These are phyloP conservation scores for Rasamsonia emersonii DNA, from an alignment of 2,329 filamentous ascomycete species.

Conservation along the genomic window DNA sequence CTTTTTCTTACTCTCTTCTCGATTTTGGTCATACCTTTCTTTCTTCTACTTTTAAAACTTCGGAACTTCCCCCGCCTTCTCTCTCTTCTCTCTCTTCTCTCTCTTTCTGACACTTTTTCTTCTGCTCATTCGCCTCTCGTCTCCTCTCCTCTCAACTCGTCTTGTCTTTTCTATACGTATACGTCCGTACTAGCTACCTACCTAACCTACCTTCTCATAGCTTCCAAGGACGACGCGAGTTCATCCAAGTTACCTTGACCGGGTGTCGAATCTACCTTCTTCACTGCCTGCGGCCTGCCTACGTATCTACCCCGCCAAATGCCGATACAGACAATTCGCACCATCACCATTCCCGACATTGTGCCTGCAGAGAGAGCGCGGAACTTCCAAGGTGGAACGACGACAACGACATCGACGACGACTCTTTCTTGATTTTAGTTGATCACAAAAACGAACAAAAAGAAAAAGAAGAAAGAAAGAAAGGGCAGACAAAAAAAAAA, in stretches of 20 bases:
- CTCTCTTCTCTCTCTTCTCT: background rate
- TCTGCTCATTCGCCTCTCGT: slow-evolving; percentile 7
- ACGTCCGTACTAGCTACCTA: slow-evolving; percentile 2
- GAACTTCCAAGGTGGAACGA: slow-evolving; percentile 17
- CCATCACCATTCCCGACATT: slow-evolving; percentile 5
- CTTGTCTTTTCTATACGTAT: too few relatives aligned
- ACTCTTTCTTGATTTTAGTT: background rate
- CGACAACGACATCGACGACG: slow-evolving; percentile 4
- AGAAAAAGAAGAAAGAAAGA: slow-evolving; percentile 3
- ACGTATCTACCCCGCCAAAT: slow-evolving; percentile 4
- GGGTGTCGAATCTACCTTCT: too few relatives aligned
- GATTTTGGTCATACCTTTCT: too few relatives aligned
- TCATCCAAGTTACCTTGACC: too few relatives aligned
- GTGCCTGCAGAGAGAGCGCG: slow-evolving; percentile 16
- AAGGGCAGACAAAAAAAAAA: slow-evolving; percentile 1
- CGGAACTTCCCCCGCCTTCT: too few relatives aligned
- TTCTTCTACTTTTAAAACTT: too few relatives aligned
- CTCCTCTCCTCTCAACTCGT: too few relatives aligned
- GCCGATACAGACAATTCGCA: slow-evolving; percentile 13
- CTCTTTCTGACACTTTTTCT: slow-evolving; percentile 3
- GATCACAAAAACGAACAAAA: background rate
- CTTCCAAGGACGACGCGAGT: too few relatives aligned
- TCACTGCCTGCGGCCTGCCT: too few relatives aligned
- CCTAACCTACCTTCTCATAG: too few relatives aligned
- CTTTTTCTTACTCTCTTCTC: too few relatives aligned